Conservation (phyloP, 2,329 filamentous ascomycete genomes). For the Aspergillus novoparasiticus region DNA sequence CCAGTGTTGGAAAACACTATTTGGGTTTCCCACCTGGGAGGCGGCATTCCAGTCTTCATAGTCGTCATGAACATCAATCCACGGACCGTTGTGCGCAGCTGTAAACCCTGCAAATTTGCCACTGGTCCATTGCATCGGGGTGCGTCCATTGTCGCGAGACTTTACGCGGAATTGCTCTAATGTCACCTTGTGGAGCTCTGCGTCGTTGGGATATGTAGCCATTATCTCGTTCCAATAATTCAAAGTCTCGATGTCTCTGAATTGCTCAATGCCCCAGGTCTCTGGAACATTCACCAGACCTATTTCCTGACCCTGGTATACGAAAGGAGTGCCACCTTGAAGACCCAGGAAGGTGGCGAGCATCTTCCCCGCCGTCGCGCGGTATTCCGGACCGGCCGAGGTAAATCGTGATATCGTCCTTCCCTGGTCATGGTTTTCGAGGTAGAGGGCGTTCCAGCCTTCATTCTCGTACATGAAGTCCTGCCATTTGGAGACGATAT, state of each 20-base stretch:
- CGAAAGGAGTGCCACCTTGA: not conserved
- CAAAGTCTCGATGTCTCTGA: not conserved
- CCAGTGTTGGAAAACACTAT: not conserved
- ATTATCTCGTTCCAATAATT: not conserved
- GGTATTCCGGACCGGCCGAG: not conserved
- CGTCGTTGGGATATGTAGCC: not conserved
- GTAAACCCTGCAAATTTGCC: conserved; percentile 64
- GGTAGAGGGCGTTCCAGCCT: not conserved
- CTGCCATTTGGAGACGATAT: not conserved
- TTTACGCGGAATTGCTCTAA: conserved; percentile 53
- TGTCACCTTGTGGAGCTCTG: conserved; percentile 51
- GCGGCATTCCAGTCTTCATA: conserved; percentile 64
- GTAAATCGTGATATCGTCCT: not conserved
- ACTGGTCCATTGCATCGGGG: conserved; percentile 67
- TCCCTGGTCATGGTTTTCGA: not conserved
- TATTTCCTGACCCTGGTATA: not conserved
- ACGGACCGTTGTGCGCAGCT: conserved; percentile 56
- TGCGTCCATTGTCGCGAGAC: conserved; percentile 67
- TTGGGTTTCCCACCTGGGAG: not conserved
- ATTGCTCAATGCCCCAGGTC: not conserved
- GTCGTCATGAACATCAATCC: conserved; percentile 70
- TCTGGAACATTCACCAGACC: not conserved
- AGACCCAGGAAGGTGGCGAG: not conserved
- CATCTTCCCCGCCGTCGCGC: not conserved
- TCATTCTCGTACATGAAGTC: not conserved